Percentiles rank a stretch among this genome's conserved stretches.
Conservation (phyloP, 2,329 filamentous ascomycete species). For the Colletotrichum horii region DNA sequence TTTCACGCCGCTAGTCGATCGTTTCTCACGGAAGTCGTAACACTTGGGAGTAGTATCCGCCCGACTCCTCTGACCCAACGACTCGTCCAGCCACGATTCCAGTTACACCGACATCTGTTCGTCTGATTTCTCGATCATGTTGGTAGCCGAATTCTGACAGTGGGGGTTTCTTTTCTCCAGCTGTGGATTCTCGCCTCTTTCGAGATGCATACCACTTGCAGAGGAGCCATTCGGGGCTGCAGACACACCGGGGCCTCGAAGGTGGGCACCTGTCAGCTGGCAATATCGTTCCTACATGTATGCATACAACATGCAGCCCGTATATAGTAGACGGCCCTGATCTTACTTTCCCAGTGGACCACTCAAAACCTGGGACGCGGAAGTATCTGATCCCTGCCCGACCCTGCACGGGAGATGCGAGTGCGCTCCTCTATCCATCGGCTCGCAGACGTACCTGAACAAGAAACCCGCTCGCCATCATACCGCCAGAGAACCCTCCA, state of each 20-base stretch:
- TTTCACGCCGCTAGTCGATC: not conserved
- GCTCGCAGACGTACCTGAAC: not conserved
- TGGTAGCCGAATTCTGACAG: not conserved
- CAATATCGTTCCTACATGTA: not conserved
- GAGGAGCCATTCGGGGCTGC: not conserved
- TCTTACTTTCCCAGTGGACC: not conserved
- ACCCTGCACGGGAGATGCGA: not conserved
- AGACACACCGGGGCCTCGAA: not conserved
- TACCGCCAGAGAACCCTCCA: not conserved
- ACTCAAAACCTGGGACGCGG: not conserved
- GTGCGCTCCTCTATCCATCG: not conserved
- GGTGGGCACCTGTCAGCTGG: not conserved
- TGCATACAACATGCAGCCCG: not conserved
- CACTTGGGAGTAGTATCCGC: not conserved
- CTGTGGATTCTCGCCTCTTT: not conserved
- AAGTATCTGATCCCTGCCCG: not conserved
- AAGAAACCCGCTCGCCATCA: not conserved
- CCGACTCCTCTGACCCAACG: not conserved
- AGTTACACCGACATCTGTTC: not conserved
- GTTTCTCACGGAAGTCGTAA: not conserved
- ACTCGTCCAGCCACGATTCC: not conserved
- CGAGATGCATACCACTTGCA: not conserved
- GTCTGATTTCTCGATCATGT: not conserved
- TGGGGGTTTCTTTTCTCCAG: constrained; percentile 6
- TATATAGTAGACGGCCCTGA: not conserved